phyloP scores from a whole-genome alignment of 2,329 filamentous ascomycete genomes.

The Colletotrichum echinochloae region DNA sequence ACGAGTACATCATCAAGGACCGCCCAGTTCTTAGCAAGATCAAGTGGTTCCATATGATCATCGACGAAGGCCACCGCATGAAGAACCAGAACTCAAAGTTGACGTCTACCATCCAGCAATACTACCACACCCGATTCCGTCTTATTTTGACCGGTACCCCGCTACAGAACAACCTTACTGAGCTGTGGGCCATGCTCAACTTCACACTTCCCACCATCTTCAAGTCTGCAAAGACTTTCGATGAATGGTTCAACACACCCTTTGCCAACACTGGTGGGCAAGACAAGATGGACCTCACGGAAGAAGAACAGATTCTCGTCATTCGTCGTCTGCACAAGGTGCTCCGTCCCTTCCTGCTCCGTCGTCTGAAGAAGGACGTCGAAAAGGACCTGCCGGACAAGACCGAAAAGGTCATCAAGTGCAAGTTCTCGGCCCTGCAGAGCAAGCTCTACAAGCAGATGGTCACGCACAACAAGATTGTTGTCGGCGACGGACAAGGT shows the following conservation, averaged over 20 bases:
- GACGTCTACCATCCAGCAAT: slow-evolving; percentile 92
- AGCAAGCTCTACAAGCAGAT: slow-evolving; percentile 97
- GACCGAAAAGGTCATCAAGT: slow-evolving; percentile 99
- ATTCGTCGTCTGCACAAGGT: slow-evolving; percentile 99
- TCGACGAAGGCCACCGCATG: slow-evolving; percentile 99
- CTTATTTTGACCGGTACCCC: slow-evolving; percentile 98
- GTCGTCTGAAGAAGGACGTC: slow-evolving; percentile 99
- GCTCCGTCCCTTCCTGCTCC: slow-evolving; percentile 93
- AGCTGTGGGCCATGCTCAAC: slow-evolving; percentile 98
- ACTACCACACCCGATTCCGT: slow-evolving; percentile 94
- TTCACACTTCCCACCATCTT: slow-evolving; percentile 98
- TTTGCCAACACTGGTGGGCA: slow-evolving; percentile 98
- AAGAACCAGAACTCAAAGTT: slow-evolving; percentile 98
- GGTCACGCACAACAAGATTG: slow-evolving; percentile 93
- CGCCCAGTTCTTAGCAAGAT: slow-evolving; percentile 95
- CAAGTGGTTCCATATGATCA: slow-evolving; percentile 99
- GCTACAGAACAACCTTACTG: slow-evolving; percentile 94
- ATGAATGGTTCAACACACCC: slow-evolving; percentile 99
- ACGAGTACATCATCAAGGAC: slow-evolving; percentile 99
- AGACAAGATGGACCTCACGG: slow-evolving; percentile 98
- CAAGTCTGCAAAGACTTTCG: slow-evolving; percentile 98
- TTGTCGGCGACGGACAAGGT: slow-evolving; percentile 94
- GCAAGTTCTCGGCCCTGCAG: slow-evolving; percentile 95
- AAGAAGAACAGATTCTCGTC: slow-evolving; percentile 99
- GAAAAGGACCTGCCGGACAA: slow-evolving; percentile 99